phyloP scores from a whole-genome alignment of 2,329 filamentous ascomycete species.

The Cordyceps farinosa region DNA sequence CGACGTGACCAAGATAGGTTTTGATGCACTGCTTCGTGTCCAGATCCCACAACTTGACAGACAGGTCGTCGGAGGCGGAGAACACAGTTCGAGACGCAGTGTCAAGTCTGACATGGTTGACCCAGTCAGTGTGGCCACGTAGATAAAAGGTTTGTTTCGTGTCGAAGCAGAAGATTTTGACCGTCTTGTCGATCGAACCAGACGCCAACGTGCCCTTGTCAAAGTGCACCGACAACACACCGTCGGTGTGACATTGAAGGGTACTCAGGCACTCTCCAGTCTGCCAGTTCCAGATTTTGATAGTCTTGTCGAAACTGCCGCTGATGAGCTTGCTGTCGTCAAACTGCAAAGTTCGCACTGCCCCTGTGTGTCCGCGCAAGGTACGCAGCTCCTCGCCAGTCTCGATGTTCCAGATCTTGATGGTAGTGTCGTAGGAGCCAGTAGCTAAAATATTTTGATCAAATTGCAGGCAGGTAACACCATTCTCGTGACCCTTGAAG shows the following conservation, averaged over 20 bases:
- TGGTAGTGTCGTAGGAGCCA: conserved; percentile 90
- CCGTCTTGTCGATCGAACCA: conserved; percentile 82
- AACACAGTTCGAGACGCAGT: conserved; percentile 77
- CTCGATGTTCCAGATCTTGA: conserved; percentile 95
- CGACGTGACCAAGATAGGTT: conserved; percentile 83
- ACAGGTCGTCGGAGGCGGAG: conserved; percentile 90
- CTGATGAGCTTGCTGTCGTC: conserved; percentile 89
- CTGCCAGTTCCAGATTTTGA: conserved; percentile 96
- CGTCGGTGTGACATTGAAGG: conserved; percentile 72
- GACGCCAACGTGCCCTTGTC: conserved; percentile 80
- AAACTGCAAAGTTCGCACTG: conserved; percentile 87
- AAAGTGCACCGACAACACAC: conserved; percentile 85
- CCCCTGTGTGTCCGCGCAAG: conserved; percentile 73
- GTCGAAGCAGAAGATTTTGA: conserved; percentile 90
- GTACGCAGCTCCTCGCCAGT: conserved; percentile 85
- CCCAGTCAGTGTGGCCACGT: conserved; percentile 86
- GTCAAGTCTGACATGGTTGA: conserved; percentile 92
- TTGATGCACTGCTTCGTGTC: conserved; percentile 76
- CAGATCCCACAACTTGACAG: conserved; percentile 88
- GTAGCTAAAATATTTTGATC: conserved; percentile 89
- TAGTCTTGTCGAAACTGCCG: conserved; percentile 79
- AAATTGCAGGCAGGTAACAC: conserved; percentile 54
- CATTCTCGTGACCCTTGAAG: conserved; percentile 83
- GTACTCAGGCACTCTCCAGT: conserved; percentile 84
- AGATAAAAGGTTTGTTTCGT: conserved; percentile 77